Evolutionary conservation across 495 filamentous ascomycete genomes (phyloP).

Genomic region (Talaromyces liani): DNA sequence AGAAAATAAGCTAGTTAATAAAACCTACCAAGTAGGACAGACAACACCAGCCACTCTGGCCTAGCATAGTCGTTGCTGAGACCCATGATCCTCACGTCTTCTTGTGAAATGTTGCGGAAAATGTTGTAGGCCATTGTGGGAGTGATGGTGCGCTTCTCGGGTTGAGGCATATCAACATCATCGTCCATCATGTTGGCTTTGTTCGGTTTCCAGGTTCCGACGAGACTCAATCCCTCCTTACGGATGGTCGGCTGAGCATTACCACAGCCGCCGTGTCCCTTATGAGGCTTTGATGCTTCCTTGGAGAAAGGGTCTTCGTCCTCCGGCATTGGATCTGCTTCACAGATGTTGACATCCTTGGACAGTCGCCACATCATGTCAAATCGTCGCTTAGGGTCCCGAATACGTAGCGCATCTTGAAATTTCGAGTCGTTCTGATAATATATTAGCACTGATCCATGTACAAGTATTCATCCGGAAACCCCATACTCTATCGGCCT

Average conservation of each 20-base stretch:
- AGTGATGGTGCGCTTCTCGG: conserved; percentile 79
- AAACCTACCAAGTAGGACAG: too few relatives aligned
- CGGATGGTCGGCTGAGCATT: conserved; percentile 84
- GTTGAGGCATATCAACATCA: conserved; percentile 55
- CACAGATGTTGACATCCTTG: conserved; percentile 78
- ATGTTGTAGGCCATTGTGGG: conserved; percentile 77
- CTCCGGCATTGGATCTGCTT: conserved; percentile 56
- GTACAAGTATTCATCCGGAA: conserved; percentile 23
- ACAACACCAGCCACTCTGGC: conserved; percentile 88
- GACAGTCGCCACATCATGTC: conserved; percentile 80
- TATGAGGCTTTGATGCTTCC: conserved; percentile 33
- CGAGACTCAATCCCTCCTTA: conserved; percentile 74
- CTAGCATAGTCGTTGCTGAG: conserved; percentile 88
- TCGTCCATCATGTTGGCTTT: conserved; percentile 57
- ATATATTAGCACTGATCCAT: conserved; percentile 53
- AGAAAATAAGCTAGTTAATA: too few relatives aligned
- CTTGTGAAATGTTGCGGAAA: conserved; percentile 70
- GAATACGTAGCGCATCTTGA: conserved; percentile 65
- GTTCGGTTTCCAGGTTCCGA: conserved; percentile 69
- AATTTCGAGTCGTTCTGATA: conserved; percentile 75
- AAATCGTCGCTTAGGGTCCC: conserved; percentile 91
- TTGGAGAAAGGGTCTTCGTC: conserved; percentile 55
- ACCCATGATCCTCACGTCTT: conserved; percentile 79
- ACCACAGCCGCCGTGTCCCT: conserved; percentile 84
- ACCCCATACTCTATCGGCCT: conserved; percentile 89